Percentiles rank a stretch among this genome's conserved stretches.
Evolutionary conservation across 176 grass and related monocot genomes (phyloP).

Genomic region (Cenchrus purpureus): DNA sequence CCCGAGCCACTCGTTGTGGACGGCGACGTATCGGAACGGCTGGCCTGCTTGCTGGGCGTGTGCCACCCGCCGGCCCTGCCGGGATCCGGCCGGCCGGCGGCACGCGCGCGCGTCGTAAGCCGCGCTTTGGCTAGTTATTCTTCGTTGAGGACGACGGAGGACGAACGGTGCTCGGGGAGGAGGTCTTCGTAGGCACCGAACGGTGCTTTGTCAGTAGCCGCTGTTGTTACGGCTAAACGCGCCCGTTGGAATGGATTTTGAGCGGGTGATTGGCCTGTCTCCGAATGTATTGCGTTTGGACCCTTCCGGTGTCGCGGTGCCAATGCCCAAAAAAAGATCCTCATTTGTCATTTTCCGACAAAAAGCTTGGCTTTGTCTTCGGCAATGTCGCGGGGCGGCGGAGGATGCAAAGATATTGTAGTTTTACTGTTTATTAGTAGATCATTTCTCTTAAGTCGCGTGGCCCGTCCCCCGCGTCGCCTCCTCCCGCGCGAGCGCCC

Average conservation of each 20-base stretch:
- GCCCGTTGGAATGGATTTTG: background rate
- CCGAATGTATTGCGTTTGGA: background rate
- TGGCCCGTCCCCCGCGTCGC: no score
- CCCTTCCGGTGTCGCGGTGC: background rate
- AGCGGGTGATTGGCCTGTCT: background rate
- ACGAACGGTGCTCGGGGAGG: background rate
- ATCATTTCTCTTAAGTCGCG: no score
- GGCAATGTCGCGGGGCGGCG: background rate
- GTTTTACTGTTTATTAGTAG: background rate
- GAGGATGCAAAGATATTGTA: background rate
- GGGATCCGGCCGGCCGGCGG: background rate
- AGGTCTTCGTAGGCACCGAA: slow-evolving; percentile 19
- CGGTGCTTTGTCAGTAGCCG: slow-evolving; percentile 25
- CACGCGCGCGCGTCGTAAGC: background rate
- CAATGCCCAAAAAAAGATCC: background rate
- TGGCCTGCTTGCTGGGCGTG: background rate
- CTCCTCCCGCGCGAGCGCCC: no score
- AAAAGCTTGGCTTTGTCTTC: background rate
- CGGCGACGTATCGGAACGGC: background rate
- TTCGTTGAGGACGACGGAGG: no score
- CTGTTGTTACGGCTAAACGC: background rate
- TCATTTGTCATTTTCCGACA: background rate
- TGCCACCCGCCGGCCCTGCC: background rate
- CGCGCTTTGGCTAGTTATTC: background rate
- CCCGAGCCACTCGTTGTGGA: background rate